Conservation (phyloP, 2,329 filamentous ascomycete genomes). For the Xylariales sp. region DNA sequence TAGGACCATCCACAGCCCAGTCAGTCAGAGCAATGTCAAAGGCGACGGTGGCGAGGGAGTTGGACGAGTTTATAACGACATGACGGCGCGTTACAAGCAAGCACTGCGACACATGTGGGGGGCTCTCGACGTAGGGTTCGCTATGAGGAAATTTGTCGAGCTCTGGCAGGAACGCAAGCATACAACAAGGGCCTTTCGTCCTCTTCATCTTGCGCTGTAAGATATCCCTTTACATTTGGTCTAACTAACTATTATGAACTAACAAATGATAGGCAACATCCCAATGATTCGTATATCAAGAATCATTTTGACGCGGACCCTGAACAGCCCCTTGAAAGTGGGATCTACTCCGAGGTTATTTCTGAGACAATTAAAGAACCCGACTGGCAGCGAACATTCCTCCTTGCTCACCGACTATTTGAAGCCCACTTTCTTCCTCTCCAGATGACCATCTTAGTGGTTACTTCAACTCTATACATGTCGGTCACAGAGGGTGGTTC, state of each 20-base stretch:
- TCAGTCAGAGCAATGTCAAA: slow-evolving; percentile 78
- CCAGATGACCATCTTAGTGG: slow-evolving; percentile 73
- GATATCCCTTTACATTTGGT: slow-evolving; percentile 25
- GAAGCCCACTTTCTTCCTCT: slow-evolving; percentile 79
- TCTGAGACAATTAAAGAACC: slow-evolving; percentile 63
- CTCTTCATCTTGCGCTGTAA: slow-evolving; percentile 63
- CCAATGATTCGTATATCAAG: slow-evolving; percentile 61
- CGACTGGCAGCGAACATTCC: slow-evolving; percentile 66
- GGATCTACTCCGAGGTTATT: slow-evolving; percentile 66
- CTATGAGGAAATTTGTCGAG: slow-evolving; percentile 67
- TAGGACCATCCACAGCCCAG: slow-evolving; percentile 73
- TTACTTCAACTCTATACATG: slow-evolving; percentile 71
- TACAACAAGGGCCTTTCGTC: slow-evolving; percentile 65
- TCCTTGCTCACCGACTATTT: slow-evolving; percentile 74
- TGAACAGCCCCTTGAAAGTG: slow-evolving; percentile 59
- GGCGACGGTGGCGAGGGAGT: slow-evolving; percentile 67
- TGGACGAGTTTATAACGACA: slow-evolving; percentile 65
- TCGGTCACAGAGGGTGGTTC: slow-evolving; percentile 63
- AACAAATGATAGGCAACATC: slow-evolving; percentile 54
- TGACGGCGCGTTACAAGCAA: slow-evolving; percentile 76
- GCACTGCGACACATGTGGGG: slow-evolving; percentile 82
- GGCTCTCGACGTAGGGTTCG: slow-evolving; percentile 74
- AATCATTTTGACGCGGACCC: slow-evolving; percentile 55
- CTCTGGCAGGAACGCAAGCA: slow-evolving; percentile 69
- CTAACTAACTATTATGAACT: slow-evolving; percentile 18